Conservation (phyloP, 208 protist species). For the Crithidia acanthocephali region DNA sequence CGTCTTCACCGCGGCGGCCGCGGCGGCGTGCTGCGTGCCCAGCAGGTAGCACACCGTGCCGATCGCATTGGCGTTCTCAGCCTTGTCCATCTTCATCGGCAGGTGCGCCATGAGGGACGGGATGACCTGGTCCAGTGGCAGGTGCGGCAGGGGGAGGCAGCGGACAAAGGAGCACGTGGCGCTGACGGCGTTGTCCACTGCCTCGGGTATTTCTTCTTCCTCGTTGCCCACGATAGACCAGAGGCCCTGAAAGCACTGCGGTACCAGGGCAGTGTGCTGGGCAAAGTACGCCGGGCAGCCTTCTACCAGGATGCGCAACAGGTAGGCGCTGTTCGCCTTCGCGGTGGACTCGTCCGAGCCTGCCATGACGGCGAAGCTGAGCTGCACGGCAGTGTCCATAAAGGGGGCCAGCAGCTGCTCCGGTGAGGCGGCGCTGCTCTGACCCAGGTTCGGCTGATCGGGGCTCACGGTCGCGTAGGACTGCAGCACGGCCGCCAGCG, state of each 20-base stretch:
- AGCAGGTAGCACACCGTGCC: slow-evolving; percentile 58
- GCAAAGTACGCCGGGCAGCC: slow-evolving; percentile 41
- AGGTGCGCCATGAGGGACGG: slow-evolving; percentile 56
- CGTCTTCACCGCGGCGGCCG: slow-evolving; percentile 26
- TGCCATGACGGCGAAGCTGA: slow-evolving; percentile 53
- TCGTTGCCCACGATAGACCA: slow-evolving; percentile 42
- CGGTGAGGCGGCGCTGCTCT: slow-evolving; percentile 4
- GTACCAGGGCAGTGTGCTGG: slow-evolving; percentile 26
- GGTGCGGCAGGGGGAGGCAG: slow-evolving; percentile 37
- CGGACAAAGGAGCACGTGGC: slow-evolving; percentile 81
- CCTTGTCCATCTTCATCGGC: slow-evolving; percentile 82
- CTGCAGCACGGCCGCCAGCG: slow-evolving; percentile 57
- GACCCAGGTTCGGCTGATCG: slow-evolving; percentile 3
- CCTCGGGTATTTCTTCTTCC: slow-evolving; percentile 68
- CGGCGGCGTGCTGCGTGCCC: slow-evolving; percentile 13
- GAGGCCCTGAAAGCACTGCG: slow-evolving; percentile 41
- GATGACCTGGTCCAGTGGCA: slow-evolving; percentile 45
- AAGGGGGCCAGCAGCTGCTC: slow-evolving; percentile 40
- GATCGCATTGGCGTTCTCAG: slow-evolving; percentile 77
- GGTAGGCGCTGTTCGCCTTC: slow-evolving; percentile 68
- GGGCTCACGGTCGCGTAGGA: slow-evolving; percentile 39
- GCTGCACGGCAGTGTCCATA: slow-evolving; percentile 50
- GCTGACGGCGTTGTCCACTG: slow-evolving; percentile 87
- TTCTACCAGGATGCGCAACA: slow-evolving; percentile 69
- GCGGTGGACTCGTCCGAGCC: slow-evolving; percentile 70